phyloP scores from a whole-genome alignment of 2,329 filamentous ascomycete genomes.

The Dothideomycetes sp. region DNA sequence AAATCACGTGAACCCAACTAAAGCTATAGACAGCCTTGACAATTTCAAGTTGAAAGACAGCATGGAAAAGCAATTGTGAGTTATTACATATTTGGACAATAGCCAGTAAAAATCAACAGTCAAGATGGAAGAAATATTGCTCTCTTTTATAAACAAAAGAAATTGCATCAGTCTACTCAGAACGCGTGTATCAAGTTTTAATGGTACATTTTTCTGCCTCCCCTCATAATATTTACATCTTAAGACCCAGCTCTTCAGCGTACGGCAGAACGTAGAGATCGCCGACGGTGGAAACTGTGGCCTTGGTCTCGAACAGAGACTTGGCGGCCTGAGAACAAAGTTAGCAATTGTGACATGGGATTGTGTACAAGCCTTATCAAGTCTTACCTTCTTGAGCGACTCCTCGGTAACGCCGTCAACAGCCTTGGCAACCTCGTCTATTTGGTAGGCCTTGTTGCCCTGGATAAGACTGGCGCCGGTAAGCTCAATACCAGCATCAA shows the following conservation, averaged over 20 bases:
- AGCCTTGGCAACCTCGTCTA: conserved; percentile 67
- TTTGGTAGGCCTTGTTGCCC: conserved; percentile 72
- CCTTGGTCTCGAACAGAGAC: conserved; percentile 77
- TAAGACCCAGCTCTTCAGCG: conserved; percentile 87
- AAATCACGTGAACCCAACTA: conserved; percentile 10
- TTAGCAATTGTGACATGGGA: conserved; percentile 20
- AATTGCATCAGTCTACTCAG: conserved; percentile 13
- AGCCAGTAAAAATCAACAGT: not conserved
- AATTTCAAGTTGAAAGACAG: no score
- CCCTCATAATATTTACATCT: conserved; percentile 59
- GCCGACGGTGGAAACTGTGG: conserved; percentile 79
- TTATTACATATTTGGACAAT: no score
- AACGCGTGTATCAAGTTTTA: conserved; percentile 17
- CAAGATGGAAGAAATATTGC: conserved; percentile 4
- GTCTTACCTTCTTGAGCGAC: conserved; percentile 71
- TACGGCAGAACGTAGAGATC: conserved; percentile 87
- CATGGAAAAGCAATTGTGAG: no score
- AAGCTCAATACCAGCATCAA: conserved; percentile 66
- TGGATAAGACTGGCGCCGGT: conserved; percentile 79
- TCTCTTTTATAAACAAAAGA: conserved; percentile 13
- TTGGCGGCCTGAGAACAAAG: conserved; percentile 61
- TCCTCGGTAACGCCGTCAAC: conserved; percentile 75
- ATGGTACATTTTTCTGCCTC: conserved; percentile 27
- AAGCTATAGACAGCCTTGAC: no score
- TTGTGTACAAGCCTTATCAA: conserved; percentile 10